Conservation (phyloP, 306 rosid species). For the Fragaria ananassa region DNA sequence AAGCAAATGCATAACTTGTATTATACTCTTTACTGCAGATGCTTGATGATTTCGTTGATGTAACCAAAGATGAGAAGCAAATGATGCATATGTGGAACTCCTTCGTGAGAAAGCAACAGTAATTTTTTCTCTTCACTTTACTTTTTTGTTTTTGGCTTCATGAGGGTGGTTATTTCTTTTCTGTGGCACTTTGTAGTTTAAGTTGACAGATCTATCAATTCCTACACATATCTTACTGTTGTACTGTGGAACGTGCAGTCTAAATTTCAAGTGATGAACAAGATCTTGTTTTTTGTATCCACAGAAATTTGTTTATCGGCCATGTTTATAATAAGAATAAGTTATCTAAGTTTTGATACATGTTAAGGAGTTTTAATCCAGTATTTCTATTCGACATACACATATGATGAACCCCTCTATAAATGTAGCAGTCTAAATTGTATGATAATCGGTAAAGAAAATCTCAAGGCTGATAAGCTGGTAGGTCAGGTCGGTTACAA, state of each 20-base stretch:
- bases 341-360: not conserved
- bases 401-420: not conserved
- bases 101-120: conserved; percentile 72
- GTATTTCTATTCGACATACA: not conserved
- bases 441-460: not conserved
- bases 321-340: not conserved
- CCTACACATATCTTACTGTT: not conserved
- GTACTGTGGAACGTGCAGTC: not conserved
- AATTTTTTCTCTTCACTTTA: conserved; percentile 21
- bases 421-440: not conserved
- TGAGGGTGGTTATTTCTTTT: not conserved
- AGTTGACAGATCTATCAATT: not conserved
- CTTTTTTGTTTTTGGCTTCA: not conserved
- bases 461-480: not conserved
- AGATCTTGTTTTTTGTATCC: not conserved
- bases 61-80: conserved; percentile 52
- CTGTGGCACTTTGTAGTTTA: not conserved
- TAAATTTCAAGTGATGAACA: not conserved
- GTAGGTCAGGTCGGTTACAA: not conserved
- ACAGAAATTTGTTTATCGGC: not conserved
- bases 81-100: conserved; percentile 77
- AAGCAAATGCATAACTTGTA: not conserved
- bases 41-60: conserved; percentile 64
- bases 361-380: not conserved
- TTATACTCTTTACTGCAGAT: conserved; percentile 42